Evolutionary conservation across 768 basidiomycete species (phyloP).

Genomic region (Mycena rebaudengoi): DNA sequence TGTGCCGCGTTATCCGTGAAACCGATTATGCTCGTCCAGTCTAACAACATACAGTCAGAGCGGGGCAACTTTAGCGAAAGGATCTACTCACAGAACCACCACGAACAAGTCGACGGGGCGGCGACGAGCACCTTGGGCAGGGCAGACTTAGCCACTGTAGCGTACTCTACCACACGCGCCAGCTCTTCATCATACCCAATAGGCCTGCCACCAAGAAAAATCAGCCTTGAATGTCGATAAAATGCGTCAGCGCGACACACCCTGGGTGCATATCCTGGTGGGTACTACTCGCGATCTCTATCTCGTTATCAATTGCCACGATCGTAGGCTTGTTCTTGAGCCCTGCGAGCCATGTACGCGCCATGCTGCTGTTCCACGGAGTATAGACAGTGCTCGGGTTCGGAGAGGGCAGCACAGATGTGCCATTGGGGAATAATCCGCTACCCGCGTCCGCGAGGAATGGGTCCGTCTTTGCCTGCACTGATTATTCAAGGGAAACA

Average conservation of each 20-base stretch:
- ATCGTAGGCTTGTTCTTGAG: conserved; percentile 57
- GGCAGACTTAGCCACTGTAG: conserved; percentile 32
- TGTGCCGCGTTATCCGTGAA: conserved; percentile 60
- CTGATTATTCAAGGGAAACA: conserved; percentile 37
- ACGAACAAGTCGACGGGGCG: conserved; percentile 26
- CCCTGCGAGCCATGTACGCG: conserved; percentile 52
- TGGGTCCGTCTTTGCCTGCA: conserved; percentile 54
- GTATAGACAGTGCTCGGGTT: conserved; percentile 51
- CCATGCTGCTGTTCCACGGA: conserved; percentile 56
- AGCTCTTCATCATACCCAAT: conserved; percentile 63
- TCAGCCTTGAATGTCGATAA: neutral
- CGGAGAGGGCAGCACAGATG: conserved; percentile 49
- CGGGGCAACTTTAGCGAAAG: neutral
- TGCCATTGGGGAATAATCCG: conserved; percentile 58
- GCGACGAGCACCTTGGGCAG: conserved; percentile 25
- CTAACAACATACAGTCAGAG: conserved; percentile 31
- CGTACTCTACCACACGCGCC: conserved; percentile 50
- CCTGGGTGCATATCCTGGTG: conserved; percentile 66
- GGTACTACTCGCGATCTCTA: conserved; percentile 61
- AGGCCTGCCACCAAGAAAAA: conserved; percentile 35
- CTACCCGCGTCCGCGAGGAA: conserved; percentile 59
- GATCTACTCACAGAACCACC: conserved; percentile 26
- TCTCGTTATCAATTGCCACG: conserved; percentile 63
- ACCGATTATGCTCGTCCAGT: conserved; percentile 62
- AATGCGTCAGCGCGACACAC: conserved; percentile 32